These are phyloP conservation scores for Laburnicola sp. DNA, from an alignment of 2,329 filamentous ascomycete species.

Conservation along the genomic window DNA sequence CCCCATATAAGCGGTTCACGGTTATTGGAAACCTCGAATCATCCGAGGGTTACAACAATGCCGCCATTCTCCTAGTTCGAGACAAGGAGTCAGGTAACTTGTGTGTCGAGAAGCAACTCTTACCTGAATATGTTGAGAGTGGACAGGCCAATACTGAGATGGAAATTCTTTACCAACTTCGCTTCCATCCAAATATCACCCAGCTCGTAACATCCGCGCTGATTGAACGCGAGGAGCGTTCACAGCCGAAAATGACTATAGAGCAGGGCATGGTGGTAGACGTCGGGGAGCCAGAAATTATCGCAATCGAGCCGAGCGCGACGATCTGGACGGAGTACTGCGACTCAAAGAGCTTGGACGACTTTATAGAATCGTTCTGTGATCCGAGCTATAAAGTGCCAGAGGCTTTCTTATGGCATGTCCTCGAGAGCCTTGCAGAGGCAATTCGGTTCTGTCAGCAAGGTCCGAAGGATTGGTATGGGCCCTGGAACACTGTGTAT, in stretches of 20 bases:
- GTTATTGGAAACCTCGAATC: too few species aligned
- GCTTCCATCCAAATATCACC: not conserved
- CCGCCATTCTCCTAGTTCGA: not conserved
- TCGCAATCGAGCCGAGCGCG: not conserved
- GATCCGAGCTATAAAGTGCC: not conserved
- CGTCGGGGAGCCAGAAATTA: too few species aligned
- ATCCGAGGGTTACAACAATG: not conserved
- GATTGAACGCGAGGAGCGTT: not conserved
- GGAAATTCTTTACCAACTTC: conserved; percentile 1
- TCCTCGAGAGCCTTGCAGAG: not conserved
- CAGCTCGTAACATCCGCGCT: not conserved
- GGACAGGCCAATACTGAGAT: conserved; percentile 1
- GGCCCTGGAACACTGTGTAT: not conserved
- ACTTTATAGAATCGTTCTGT: not conserved
- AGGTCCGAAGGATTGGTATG: not conserved
- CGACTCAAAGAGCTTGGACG: not conserved
- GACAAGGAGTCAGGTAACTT: not conserved
- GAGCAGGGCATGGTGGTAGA: too few species aligned
- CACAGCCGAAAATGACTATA: too few species aligned
- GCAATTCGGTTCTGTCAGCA: conserved; percentile 5
- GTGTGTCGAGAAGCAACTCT: conserved; percentile 5
- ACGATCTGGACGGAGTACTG: conserved; percentile 5
- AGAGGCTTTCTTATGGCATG: conserved; percentile 1
- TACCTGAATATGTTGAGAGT: not conserved
- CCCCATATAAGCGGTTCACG: not conserved